phyloP scores from a whole-genome alignment of 441 rosid genomes.

The Euphorbia neoarborescens region DNA sequence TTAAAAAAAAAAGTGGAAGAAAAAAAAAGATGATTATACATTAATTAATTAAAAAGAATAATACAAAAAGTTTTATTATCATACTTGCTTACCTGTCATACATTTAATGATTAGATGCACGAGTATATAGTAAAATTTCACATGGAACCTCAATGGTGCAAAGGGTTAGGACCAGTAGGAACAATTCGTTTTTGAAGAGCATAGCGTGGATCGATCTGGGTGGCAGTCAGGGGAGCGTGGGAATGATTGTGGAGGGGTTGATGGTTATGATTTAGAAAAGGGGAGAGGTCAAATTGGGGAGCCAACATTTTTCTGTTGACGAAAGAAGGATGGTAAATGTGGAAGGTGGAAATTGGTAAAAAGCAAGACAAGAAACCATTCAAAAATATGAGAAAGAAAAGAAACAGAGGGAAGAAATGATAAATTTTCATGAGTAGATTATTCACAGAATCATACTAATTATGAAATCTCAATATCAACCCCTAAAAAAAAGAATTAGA shows the following conservation, averaged over 20 bases:
- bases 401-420: conserved; percentile 16
- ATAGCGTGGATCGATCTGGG: conserved; percentile 37
- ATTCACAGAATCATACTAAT: too few relatives aligned
- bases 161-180: conserved; percentile 81
- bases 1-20: conserved; percentile 7
- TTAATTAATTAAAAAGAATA: conserved; percentile 15
- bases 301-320: conserved; percentile 26
- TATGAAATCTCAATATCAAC: too few relatives aligned
- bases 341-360: neutral
- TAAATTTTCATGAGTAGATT: conserved; percentile 15
- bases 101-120: too few relatives aligned
- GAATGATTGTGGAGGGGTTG: conserved; percentile 8
- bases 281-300: conserved; percentile 39
- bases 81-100: too few relatives aligned
- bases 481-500: too few relatives aligned
- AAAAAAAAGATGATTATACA: conserved; percentile 20
- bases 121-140: conserved; percentile 4
- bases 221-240: conserved; percentile 1
- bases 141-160: conserved; percentile 67
- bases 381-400: conserved; percentile 21
- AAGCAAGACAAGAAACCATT: conserved; percentile 14
- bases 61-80: conserved; percentile 6
- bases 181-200: conserved; percentile 55
- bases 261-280: conserved; percentile 29
- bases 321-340: neutral